phyloP scores from a whole-genome alignment of 257 asterid genomes.

The Striga asiatica region DNA sequence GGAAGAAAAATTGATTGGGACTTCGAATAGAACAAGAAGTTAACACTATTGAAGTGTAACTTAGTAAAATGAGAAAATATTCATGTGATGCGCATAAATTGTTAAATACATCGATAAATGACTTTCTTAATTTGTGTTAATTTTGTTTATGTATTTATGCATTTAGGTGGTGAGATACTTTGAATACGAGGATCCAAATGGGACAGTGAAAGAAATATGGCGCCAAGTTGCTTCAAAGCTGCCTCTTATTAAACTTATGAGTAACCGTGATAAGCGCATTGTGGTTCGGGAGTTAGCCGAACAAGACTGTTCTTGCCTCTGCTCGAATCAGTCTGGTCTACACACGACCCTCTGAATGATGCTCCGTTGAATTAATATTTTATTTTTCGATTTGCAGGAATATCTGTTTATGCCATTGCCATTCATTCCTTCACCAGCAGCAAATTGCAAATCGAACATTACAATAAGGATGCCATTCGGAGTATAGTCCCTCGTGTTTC shows the following conservation, averaged over 20 bases:
- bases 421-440: too few relatives aligned
- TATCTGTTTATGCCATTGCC: too few relatives aligned
- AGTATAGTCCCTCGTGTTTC: too few relatives aligned
- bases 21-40: neutral
- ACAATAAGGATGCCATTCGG: too few relatives aligned
- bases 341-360: conserved; percentile 30
- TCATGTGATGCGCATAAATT: too few relatives aligned
- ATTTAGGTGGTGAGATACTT: conserved; percentile 68
- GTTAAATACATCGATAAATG: too few relatives aligned
- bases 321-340: conserved; percentile 66
- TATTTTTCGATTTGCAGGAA: neutral
- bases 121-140: too few relatives aligned
- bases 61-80: too few relatives aligned
- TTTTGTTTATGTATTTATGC: neutral
- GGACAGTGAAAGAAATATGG: conserved; percentile 87
- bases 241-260: conserved; percentile 74
- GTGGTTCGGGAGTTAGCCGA: conserved; percentile 47
- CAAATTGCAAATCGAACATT: too few relatives aligned
- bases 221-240: conserved; percentile 75
- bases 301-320: conserved; percentile 80
- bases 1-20: too few relatives aligned
- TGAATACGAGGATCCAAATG: conserved; percentile 80
- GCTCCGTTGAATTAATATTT: conserved; percentile 4
- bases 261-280: conserved; percentile 70
- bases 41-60: too few relatives aligned